Conservation (phyloP, 768 basidiomycete genomes). For the Naganishia randhawae region DNA sequence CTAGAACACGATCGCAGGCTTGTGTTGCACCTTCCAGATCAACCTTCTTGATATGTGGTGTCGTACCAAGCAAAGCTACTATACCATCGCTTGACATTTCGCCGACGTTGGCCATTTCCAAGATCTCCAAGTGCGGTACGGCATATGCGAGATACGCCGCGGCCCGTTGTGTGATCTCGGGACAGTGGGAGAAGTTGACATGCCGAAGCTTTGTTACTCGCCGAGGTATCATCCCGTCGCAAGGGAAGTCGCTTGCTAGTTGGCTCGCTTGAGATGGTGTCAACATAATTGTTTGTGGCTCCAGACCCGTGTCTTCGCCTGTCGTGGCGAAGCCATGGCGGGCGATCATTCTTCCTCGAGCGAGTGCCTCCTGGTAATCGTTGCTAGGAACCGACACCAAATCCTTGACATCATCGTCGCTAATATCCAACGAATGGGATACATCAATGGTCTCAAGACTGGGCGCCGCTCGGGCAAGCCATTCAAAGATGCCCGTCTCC, state of each 20-base stretch:
- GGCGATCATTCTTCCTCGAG: background rate
- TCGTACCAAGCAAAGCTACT: constrained; percentile 64
- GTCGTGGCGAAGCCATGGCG: background rate
- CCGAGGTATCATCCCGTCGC: constrained; percentile 41
- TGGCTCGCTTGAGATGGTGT: constrained; percentile 17
- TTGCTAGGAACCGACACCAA: constrained; percentile 2
- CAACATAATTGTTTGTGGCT: background rate
- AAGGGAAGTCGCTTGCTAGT: background rate
- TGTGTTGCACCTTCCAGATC: constrained; percentile 78
- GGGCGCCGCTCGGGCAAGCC: constrained; percentile 1
- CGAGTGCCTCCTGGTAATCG: background rate
- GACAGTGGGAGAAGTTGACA: constrained; percentile 67
- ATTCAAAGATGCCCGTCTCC: background rate
- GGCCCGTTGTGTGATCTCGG: constrained; percentile 67
- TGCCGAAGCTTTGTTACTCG: constrained; percentile 72
- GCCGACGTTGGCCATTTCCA: constrained; percentile 73
- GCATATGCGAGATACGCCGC: constrained; percentile 70
- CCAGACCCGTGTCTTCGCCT: background rate
- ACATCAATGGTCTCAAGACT: constrained; percentile 64
- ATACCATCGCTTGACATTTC: constrained; percentile 69
- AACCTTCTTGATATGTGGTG: constrained; percentile 66
- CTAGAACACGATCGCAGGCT: constrained; percentile 67
- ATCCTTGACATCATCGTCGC: constrained; percentile 21
- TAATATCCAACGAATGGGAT: constrained; percentile 13
- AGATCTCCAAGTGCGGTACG: constrained; percentile 69